Evolutionary conservation across 2,329 filamentous ascomycete species (phyloP).

Genomic region (Aquanectria penicillioides): DNA sequence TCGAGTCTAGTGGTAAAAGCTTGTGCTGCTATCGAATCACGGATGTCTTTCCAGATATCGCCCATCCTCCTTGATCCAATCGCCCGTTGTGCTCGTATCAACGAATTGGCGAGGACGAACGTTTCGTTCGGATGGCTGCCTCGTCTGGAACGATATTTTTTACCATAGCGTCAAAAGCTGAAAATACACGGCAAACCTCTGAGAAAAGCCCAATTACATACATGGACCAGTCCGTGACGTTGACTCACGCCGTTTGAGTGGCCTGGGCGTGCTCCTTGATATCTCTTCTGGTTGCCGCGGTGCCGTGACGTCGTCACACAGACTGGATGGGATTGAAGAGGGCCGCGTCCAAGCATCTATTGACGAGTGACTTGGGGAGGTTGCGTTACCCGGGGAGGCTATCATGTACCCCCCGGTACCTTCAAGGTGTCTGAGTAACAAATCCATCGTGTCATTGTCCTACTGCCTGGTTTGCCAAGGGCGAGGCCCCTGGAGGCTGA

Average conservation of each 20-base stretch:
- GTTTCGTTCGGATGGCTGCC: too few relatives aligned
- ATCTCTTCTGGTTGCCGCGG: conserved; percentile 7
- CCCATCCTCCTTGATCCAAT: too few relatives aligned
- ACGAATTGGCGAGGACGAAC: too few relatives aligned
- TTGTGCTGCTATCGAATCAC: conserved; percentile 30
- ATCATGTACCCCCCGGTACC: conserved; percentile 17
- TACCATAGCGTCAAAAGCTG: too few relatives aligned
- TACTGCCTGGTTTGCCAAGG: conserved; percentile 28
- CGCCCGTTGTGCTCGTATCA: too few relatives aligned
- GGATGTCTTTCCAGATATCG: neutral
- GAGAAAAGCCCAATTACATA: too few relatives aligned
- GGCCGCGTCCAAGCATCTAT: conserved; percentile 23
- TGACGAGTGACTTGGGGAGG: conserved; percentile 32
- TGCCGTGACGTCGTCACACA: conserved; percentile 29
- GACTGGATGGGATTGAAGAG: too few relatives aligned
- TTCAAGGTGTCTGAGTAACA: conserved; percentile 9
- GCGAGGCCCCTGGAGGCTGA: neutral
- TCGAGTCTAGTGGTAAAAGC: conserved; percentile 23
- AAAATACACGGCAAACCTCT: too few relatives aligned
- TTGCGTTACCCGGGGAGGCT: conserved; percentile 23
- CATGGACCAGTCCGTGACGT: too few relatives aligned
- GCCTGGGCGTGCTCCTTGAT: neutral
- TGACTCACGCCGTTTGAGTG: neutral
- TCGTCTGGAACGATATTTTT: too few relatives aligned
- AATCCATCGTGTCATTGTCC: conserved; percentile 32